phyloP scores from a whole-genome alignment of 768 basidiomycete genomes.

The Collybia mongolica region DNA sequence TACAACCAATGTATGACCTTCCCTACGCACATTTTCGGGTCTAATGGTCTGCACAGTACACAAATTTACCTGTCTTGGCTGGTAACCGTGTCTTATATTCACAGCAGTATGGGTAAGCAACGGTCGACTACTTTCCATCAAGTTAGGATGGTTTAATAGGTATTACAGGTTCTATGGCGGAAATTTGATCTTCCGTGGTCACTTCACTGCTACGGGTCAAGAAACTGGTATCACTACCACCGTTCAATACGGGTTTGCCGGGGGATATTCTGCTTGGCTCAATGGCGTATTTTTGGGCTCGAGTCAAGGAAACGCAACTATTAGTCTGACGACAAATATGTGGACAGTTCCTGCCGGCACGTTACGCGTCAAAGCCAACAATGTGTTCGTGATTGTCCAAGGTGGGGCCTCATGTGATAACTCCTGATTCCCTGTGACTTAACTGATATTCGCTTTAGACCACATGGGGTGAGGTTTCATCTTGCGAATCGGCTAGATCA shows the following conservation, averaged over 20 bases:
- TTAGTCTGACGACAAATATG: slow-evolving; percentile 40
- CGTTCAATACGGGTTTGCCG: slow-evolving; percentile 49
- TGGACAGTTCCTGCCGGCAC: slow-evolving; percentile 38
- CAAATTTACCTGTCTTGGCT: slow-evolving; percentile 44
- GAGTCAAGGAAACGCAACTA: slow-evolving; percentile 38
- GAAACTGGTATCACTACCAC: slow-evolving; percentile 46
- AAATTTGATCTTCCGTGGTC: slow-evolving; percentile 51
- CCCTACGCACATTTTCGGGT: not conserved
- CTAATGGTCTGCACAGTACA: slow-evolving; percentile 32
- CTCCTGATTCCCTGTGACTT: not conserved
- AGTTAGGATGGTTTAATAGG: not conserved
- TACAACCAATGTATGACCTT: slow-evolving; percentile 38
- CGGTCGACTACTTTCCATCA: no score
- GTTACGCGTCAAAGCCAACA: slow-evolving; percentile 34
- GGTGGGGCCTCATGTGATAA: slow-evolving; percentile 17
- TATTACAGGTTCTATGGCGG: slow-evolving; percentile 47
- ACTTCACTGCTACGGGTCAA: slow-evolving; percentile 46
- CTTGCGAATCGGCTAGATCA: not conserved
- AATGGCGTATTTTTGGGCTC: slow-evolving; percentile 51
- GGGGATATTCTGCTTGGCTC: slow-evolving; percentile 51
- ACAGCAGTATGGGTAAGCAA: slow-evolving; percentile 47
- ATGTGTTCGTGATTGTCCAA: slow-evolving; percentile 40
- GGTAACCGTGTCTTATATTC: slow-evolving; percentile 46
- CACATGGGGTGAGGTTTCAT: slow-evolving; percentile 41
- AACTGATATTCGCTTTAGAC: slow-evolving; percentile 25